A percentile compares a stretch with the other conserved stretches of the same genome.
Conservation (phyloP, 495 filamentous ascomycete genomes). For the Trypethelium eluteriae region DNA sequence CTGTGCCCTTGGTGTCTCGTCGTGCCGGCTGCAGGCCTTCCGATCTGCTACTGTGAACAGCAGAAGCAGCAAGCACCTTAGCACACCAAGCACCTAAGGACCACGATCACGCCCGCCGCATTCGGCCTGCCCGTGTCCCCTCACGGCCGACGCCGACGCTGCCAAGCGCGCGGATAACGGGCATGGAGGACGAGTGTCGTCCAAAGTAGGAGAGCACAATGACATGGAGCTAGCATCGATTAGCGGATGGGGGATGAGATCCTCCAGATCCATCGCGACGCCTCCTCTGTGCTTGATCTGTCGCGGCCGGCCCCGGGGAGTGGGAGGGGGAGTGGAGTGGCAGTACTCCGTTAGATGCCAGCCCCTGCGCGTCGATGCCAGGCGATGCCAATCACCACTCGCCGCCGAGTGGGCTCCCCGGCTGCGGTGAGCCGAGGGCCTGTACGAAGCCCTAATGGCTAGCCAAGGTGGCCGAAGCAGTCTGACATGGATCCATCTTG, state of each 20-base stretch:
- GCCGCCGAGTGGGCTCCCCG: neutral
- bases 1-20: neutral
- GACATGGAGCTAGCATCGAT: neutral
- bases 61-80: too few species aligned
- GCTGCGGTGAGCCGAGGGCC: conserved; percentile 9
- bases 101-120: neutral
- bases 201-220: too few species aligned
- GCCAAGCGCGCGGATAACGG: neutral
- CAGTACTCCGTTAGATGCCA: too few species aligned
- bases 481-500: neutral
- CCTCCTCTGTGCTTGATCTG: too few species aligned
- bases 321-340: too few species aligned
- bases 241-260: neutral
- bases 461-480: neutral
- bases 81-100: too few species aligned
- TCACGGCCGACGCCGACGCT: neutral
- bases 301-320: too few species aligned
- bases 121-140: neutral
- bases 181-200: neutral
- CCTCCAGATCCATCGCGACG: neutral
- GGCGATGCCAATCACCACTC: neutral
- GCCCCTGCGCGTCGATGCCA: too few species aligned
- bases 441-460: conserved; percentile 11
- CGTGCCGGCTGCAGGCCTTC: conserved; percentile 6
- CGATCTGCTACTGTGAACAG: neutral